Percentiles rank a stretch among this genome's conserved stretches.
These are phyloP conservation scores for Fusarium armeniacum DNA, from an alignment of 2,329 filamentous ascomycete genomes.

Conservation along the genomic window DNA sequence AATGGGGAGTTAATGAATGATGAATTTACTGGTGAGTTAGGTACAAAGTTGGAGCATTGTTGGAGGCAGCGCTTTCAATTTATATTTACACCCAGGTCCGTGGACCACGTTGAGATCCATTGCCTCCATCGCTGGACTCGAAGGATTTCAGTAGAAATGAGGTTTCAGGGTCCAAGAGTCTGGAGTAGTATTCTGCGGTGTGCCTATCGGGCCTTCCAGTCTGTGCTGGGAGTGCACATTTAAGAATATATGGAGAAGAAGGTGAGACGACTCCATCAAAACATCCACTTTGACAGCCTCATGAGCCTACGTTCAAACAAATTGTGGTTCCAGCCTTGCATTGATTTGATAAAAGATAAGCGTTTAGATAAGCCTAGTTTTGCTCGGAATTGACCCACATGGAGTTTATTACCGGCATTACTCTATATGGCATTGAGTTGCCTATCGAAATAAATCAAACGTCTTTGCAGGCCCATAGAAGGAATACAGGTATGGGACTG, in stretches of 20 bases:
- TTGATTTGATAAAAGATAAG: not conserved
- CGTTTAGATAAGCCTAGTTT: not conserved
- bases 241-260: not conserved
- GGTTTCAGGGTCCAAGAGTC: rapidly evolving
- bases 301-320: not conserved
- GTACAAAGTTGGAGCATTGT: not conserved
- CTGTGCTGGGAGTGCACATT: not conserved
- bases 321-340: not conserved
- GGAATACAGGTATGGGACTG: not conserved
- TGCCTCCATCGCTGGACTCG: rapidly evolving
- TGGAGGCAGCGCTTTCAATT: not conserved
- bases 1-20: rapidly evolving
- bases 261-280: not conserved
- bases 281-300: not conserved
- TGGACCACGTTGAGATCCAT: rapidly evolving
- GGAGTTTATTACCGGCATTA: not conserved
- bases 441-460: not conserved
- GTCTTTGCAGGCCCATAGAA: not conserved
- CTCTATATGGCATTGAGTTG: not conserved
- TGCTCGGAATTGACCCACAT: not conserved
- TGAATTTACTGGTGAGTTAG: not conserved
- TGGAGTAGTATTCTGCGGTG: not conserved
- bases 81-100: not conserved
- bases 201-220: slow-evolving; percentile 1
- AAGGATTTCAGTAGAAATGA: not conserved